phyloP scores from a whole-genome alignment of 2,329 filamentous ascomycete genomes.

The Fusarium gaditjirri region DNA sequence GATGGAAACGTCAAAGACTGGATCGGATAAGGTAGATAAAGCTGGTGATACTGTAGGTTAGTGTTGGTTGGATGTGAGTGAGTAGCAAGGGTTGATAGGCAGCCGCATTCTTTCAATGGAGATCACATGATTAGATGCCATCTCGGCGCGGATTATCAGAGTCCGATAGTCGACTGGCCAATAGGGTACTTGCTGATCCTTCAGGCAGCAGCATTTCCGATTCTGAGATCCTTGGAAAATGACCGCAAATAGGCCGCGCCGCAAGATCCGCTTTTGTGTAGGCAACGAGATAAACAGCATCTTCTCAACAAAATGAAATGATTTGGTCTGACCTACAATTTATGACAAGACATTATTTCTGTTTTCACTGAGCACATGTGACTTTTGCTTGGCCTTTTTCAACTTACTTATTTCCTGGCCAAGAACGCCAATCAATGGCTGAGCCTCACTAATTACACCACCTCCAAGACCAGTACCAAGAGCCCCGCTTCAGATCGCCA shows the following conservation, averaged over 20 bases:
- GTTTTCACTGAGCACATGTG: neutral
- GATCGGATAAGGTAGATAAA: constrained; percentile 12
- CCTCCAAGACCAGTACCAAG: neutral
- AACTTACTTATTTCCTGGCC: neutral
- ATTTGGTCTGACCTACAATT: constrained; percentile 20
- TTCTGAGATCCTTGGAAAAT: constrained; percentile 34
- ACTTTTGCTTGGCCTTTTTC: neutral
- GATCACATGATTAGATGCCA: constrained; percentile 3
- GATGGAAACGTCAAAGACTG: neutral
- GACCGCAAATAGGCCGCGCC: constrained; percentile 43
- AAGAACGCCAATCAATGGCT: constrained; percentile 25
- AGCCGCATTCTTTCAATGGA: constrained; percentile 8
- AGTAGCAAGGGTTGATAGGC: constrained; percentile 23
- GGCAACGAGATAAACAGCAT: constrained; percentile 45
- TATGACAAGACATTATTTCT: neutral
- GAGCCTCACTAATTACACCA: constrained; percentile 27
- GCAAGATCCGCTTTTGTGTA: constrained; percentile 45
- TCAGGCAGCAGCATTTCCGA: constrained; percentile 45
- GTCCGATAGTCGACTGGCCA: neutral
- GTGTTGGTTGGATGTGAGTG: neutral
- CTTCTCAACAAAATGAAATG: constrained; percentile 32
- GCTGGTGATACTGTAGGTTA: neutral
- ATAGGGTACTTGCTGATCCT: constrained; percentile 25
- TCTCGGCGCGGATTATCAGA: neutral
- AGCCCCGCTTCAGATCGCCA: constrained; percentile 32